A percentile compares a stretch with the other conserved stretches of the same genome.
Conservation (phyloP, 192 early-diverging fungal genomes). For the Rhizoclosmatium globosum region DNA sequence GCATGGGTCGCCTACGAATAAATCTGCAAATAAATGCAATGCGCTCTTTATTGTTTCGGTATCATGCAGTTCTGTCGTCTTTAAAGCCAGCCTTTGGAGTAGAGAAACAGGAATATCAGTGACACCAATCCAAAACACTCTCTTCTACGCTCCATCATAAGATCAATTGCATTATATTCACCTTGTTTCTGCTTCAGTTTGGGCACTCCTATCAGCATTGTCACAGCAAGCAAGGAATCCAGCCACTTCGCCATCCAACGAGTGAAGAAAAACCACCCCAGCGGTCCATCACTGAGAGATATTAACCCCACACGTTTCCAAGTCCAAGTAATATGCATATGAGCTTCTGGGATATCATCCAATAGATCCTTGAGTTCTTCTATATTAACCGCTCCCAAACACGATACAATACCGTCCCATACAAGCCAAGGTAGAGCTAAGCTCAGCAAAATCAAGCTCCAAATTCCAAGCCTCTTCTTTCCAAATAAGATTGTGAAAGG, state of each 20-base stretch:
- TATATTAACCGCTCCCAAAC: not conserved
- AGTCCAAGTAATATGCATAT: not conserved
- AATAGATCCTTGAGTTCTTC: not conserved
- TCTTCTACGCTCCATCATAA: too few species aligned
- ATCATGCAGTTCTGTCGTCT: too few species aligned
- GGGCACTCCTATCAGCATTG: not conserved
- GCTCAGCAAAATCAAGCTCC: too few species aligned
- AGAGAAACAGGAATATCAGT: too few species aligned
- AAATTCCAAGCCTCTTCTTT: too few species aligned
- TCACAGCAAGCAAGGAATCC: not conserved
- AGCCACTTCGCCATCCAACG: not conserved
- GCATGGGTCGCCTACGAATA: constrained; percentile 58
- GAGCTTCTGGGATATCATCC: not conserved
- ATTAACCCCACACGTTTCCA: not conserved
- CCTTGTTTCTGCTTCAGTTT: not conserved
- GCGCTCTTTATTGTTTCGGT: too few species aligned
- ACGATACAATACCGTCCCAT: not conserved
- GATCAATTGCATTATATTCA: not conserved
- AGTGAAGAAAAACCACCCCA: not conserved
- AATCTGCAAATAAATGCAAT: constrained; percentile 13
- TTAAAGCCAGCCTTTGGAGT: too few species aligned
- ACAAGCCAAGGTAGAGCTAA: too few species aligned
- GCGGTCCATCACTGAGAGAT: not conserved
- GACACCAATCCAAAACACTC: too few species aligned
- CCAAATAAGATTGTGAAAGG: too few species aligned